Evolutionary conservation across 1,139 yeast genomes (phyloP), one percentile per base, ranked within the genome.

Genomic region (Entelexis paramagnoliae): DNA sequence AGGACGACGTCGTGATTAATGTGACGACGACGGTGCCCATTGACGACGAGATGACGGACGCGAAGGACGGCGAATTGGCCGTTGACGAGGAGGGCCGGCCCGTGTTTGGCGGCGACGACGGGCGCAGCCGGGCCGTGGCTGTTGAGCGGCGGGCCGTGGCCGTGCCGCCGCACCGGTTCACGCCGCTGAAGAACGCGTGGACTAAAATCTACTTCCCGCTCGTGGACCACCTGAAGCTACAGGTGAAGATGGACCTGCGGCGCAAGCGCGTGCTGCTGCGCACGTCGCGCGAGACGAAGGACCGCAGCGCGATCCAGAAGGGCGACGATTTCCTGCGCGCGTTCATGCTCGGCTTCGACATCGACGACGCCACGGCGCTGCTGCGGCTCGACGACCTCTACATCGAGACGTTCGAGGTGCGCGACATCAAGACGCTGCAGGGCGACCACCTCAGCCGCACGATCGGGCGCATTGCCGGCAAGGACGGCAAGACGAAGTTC

Each of bases 391-490:
- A 91, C 67, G 99, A 91, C 68, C 77, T 91, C 60, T 91, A 89
- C 72, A 88, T 93, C 60, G 98, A 91, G 69, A 88, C 97, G 2
- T 91, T 91, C 66, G 99, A 91, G 66, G 77, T 91, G 62, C 91
- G 93, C 69, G 99, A 91, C 69, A 97, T 91, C 55, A 93, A 91
- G 71, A 89, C 96, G 2, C 74, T 91, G 60, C 81, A 81, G 34
- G 98, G 98, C 22, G 98, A 91, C 69, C 98, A 91, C 77, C 76
- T 91, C 68, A 83, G 95, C 46, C 82, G 99, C 75, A 98, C 99
- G 19, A 91, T 91, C 66, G 99, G 98, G 63, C 88, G 99, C 76
- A 91, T 91, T 68, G 98, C 98, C 24, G 99, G 99, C 68, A 93
- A 91, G 66, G 99, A 91, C 66, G 99, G 99, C 65, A 89, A 89